phyloP scores from a whole-genome alignment of 2,329 filamentous ascomycete species.

The Ophiosphaerella narmari region DNA sequence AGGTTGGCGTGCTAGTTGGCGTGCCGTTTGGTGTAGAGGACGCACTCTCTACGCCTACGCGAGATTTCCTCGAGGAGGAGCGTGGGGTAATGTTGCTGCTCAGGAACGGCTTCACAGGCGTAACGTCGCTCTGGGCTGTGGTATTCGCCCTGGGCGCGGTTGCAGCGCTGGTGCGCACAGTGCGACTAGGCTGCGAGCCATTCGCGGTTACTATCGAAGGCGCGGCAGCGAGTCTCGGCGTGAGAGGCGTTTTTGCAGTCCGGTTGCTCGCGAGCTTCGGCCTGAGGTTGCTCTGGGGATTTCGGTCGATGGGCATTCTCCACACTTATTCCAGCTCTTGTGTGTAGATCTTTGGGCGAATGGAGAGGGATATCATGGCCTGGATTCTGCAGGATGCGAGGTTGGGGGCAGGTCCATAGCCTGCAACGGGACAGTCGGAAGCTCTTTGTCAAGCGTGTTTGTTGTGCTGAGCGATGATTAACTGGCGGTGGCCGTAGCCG shows the following conservation, averaged over 20 bases:
- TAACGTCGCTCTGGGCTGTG: constrained; percentile 56
- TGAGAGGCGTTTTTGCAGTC: constrained; percentile 59
- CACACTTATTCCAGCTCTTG: constrained; percentile 17
- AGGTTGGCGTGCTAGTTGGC: constrained; percentile 52
- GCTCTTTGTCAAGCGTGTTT: constrained; percentile 2
- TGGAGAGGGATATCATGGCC: constrained; percentile 36
- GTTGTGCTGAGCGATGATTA: constrained; percentile 26
- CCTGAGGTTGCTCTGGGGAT: constrained; percentile 61
- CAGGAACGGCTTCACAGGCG: constrained; percentile 61
- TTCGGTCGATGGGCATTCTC: constrained; percentile 47
- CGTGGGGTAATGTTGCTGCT: constrained; percentile 77
- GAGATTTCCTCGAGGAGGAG: constrained; percentile 72
- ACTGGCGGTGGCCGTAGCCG: constrained; percentile 5
- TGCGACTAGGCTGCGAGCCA: constrained; percentile 37
- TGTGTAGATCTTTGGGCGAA: constrained; percentile 16
- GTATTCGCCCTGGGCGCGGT: constrained; percentile 38
- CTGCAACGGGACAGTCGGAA: constrained; percentile 14
- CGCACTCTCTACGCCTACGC: constrained; percentile 65
- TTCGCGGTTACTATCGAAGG: constrained; percentile 27
- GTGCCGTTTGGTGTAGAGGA: constrained; percentile 69
- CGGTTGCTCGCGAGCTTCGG: constrained; percentile 70
- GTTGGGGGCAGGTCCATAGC: constrained; percentile 21
- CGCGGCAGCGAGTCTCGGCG: constrained; percentile 61
- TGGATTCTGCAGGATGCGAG: constrained; percentile 10
- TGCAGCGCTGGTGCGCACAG: constrained; percentile 31